phyloP scores from a whole-genome alignment of 176 grass and related monocot genomes.

The Aegilops tauschii region DNA sequence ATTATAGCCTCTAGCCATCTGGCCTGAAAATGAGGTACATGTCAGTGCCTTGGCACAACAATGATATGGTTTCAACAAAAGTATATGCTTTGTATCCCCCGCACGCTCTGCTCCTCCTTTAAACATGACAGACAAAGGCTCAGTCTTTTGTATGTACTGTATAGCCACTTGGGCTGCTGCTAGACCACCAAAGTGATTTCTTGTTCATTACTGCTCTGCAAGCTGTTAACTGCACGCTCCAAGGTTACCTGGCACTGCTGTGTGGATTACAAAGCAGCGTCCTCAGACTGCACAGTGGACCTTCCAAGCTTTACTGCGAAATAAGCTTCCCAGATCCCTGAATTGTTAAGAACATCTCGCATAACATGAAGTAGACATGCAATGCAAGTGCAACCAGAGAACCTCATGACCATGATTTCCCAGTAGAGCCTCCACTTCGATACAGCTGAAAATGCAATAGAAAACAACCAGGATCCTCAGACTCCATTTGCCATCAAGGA shows the following conservation, averaged over 20 bases:
- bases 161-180: conserved; percentile 7
- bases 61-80: background rate
- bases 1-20: background rate
- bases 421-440: background rate
- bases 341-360: background rate
- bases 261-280: background rate
- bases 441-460: background rate
- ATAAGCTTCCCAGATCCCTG: background rate
- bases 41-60: conserved; percentile 12
- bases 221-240: background rate
- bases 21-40: conserved; percentile 37
- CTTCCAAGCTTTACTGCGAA: conserved; percentile 8
- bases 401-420: background rate
- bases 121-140: background rate
- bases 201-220: conserved; percentile 17
- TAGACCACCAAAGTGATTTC: conserved; percentile 25
- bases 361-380: background rate
- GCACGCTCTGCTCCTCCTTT: conserved; percentile 11
- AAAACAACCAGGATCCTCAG: conserved; percentile 1
- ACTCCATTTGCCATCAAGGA: background rate
- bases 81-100: conserved; percentile 2
- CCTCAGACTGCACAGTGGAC: conserved; percentile 4
- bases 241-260: background rate
- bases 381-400: background rate
- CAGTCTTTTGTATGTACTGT: background rate